phyloP scores from a whole-genome alignment of 495 filamentous ascomycete genomes.

The Lentithecium fluviatile region DNA sequence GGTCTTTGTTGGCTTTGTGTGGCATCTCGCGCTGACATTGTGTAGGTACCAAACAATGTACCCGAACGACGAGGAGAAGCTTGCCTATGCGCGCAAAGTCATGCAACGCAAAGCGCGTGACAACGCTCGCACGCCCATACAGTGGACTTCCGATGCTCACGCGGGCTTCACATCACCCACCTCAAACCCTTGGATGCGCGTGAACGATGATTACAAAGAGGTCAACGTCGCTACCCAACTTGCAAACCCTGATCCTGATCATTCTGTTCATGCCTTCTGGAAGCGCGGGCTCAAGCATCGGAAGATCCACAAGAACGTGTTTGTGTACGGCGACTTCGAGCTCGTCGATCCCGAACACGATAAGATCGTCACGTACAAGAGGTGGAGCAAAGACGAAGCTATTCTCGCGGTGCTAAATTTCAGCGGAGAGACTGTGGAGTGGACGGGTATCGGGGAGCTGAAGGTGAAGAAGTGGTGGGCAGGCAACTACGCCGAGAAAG shows the following conservation, averaged over 20 bases:
- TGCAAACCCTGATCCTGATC: conserved; percentile 20
- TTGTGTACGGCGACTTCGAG: conserved; percentile 50
- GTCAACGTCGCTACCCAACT: conserved; percentile 41
- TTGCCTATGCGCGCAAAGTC: conserved; percentile 30
- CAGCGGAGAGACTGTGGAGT: conserved; percentile 41
- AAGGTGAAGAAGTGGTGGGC: conserved; percentile 45
- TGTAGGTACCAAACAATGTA: conserved; percentile 30
- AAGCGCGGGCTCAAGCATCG: conserved; percentile 43
- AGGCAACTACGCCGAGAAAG: conserved; percentile 44
- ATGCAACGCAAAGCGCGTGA: conserved; percentile 43
- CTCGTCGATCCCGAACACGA: conserved; percentile 41
- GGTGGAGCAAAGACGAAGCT: conserved; percentile 36
- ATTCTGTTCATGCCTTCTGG: conserved; percentile 50
- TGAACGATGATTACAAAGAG: conserved; percentile 42
- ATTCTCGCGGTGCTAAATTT: conserved; percentile 50
- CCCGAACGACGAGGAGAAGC: conserved; percentile 32
- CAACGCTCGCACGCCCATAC: conserved; percentile 44
- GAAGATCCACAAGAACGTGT: conserved; percentile 46
- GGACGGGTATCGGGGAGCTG: conserved; percentile 39
- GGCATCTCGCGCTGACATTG: neutral
- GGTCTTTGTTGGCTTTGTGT: neutral
- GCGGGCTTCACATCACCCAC: conserved; percentile 40
- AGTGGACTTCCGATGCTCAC: conserved; percentile 38
- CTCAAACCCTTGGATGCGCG: conserved; percentile 45
- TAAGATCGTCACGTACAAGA: conserved; percentile 46